Percentiles rank a stretch among this genome's conserved stretches.
Evolutionary conservation across 495 filamentous ascomycete genomes (phyloP).

Genomic region (Aspergillus affinis): DNA sequence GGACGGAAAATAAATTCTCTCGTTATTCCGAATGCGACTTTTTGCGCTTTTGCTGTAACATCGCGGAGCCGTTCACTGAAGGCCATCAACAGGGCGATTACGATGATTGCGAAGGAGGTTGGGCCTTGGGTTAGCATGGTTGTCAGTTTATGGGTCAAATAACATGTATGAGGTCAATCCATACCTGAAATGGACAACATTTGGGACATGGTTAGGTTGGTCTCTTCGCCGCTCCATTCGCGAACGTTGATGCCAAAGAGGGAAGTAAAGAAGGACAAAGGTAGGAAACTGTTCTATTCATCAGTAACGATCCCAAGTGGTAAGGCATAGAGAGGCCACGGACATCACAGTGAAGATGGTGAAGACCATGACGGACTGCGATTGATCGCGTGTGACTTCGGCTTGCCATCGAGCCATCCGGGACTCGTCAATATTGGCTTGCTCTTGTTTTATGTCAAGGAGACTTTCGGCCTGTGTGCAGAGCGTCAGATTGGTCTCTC

Average conservation of each 20-base stretch:
- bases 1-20: constrained; percentile 29
- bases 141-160: constrained; percentile 14
- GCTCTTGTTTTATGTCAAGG: constrained; percentile 67
- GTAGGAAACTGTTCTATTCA: constrained; percentile 48
- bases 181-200: constrained; percentile 42
- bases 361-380: constrained; percentile 66
- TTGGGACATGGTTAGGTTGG: constrained; percentile 28
- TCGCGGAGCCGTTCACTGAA: constrained; percentile 43
- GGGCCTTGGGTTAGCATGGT: constrained; percentile 24
- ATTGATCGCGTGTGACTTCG: constrained; percentile 62
- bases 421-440: constrained; percentile 67
- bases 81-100: constrained; percentile 41
- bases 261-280: constrained; percentile 65
- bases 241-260: constrained; percentile 65
- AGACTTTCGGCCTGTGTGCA: constrained; percentile 57
- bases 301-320: constrained; percentile 9
- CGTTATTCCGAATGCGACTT: constrained; percentile 25
- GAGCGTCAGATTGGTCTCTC: background rate
- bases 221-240: constrained; percentile 55
- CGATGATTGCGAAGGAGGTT: constrained; percentile 41
- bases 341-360: constrained; percentile 68
- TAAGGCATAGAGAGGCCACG: constrained; percentile 42
- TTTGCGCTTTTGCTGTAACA: constrained; percentile 24
- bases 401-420: constrained; percentile 63
- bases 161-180: background rate